Base-by-base conservation (phyloP, 108 stramenopile genomes). In the Conticribra weissflogii region DNA sequence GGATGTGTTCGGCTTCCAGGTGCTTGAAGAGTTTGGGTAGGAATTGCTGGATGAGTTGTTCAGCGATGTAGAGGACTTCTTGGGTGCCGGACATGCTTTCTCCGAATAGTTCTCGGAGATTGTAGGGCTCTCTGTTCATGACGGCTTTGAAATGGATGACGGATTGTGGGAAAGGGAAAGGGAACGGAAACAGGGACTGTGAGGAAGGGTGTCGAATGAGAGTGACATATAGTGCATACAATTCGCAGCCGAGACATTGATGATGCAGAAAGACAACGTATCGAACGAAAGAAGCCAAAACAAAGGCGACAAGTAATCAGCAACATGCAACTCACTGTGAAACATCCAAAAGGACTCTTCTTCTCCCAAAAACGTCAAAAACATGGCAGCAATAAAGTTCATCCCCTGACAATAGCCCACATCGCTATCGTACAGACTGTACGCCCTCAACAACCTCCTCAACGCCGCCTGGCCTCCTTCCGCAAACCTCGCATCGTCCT, bases 391-490 rank as follows among this genome's bases (percentile, higher is more conserved):
- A 46, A 98, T 87, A 70, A 94, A 98, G 57, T 93, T 94, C 96
- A 98, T 96, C 21, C 98, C 98, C 65, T 98, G 98, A 62, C 98
- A 98, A 67, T 98, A 98, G 3, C 96, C 95, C 18, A 96, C 84
- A 61, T 95, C 91, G 12, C 49, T 68, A 56, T 98, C 98, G 59
- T 90, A 82, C 25, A 87, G 63, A 54, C 89, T 85, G 59, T 96
- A 96, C 0, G 93, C 91, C 24, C 86, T 65, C 34, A 96, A 70
- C 1, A 95, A 81, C 1, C 94, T 78, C 12, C 92, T 77, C 31
- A 97, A 66, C n/a, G 84, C 72, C n/a, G 74, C 86, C 74, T 92
- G 92, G 47, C 95, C 95, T 23, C 66, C 19, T 36, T 51, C 55
- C 12, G 17, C 52, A 12, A 41, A 41, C 12, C 36, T 41, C 36